Conservation (phyloP, 139 green algal genomes). For the Micractinium sp. region DNA sequence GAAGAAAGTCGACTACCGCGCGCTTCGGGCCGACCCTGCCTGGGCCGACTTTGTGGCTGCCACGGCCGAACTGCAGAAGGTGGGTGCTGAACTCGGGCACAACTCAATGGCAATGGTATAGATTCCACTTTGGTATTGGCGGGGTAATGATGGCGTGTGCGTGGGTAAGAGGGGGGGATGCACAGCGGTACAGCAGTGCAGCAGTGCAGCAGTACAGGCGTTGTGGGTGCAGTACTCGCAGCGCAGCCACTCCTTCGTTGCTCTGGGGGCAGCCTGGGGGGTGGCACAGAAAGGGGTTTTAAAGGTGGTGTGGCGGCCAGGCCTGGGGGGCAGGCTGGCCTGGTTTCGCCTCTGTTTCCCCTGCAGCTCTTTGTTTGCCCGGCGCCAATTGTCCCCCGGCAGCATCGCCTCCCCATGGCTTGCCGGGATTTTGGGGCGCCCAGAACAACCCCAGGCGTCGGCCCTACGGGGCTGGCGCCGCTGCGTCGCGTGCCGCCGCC, state of each 20-base stretch:
- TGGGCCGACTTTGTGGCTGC: conserved; percentile 75
- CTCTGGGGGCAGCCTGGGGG: neutral
- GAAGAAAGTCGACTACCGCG: conserved; percentile 72
- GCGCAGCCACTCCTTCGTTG: too few relatives aligned
- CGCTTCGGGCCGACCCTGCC: conserved; percentile 57
- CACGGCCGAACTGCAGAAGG: conserved; percentile 78
- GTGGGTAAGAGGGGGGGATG: conserved; percentile 17
- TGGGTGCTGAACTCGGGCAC: too few relatives aligned
- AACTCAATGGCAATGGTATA: too few relatives aligned
- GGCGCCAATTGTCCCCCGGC: neutral
- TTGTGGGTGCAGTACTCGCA: too few relatives aligned
- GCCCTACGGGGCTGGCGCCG: neutral
- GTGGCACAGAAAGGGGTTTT: neutral
- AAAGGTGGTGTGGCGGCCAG: too few relatives aligned
- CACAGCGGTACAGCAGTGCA: neutral
- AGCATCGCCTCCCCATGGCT: neutral
- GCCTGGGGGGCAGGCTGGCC: too few relatives aligned
- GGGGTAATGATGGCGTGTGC: too few relatives aligned
- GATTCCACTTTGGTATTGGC: too few relatives aligned
- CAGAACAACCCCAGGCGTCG: neutral
- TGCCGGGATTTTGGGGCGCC: conserved; percentile 7
- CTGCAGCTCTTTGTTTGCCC: neutral
- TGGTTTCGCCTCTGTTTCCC: too few relatives aligned
- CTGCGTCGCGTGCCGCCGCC: neutral
- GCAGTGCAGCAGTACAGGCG: too few relatives aligned